Conservation (phyloP, 2,329 filamentous ascomycete species). For the Verticillium dahliae region DNA sequence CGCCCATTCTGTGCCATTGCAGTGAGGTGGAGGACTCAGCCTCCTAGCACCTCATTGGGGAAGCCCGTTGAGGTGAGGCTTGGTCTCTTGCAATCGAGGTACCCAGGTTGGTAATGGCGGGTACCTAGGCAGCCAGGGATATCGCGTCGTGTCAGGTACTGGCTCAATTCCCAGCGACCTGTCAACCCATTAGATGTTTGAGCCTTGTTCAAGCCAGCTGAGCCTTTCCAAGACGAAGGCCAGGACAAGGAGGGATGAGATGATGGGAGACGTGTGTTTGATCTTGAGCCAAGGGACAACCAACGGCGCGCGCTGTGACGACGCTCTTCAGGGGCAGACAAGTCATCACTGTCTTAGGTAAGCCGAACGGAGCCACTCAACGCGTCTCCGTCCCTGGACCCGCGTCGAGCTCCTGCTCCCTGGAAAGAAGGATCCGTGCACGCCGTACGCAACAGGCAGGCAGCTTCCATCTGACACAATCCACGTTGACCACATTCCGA, state of each 20-base stretch:
- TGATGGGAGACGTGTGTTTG: not conserved
- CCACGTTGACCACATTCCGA: not conserved
- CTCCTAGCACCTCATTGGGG: not conserved
- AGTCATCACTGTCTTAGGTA: not conserved
- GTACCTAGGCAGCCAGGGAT: not conserved
- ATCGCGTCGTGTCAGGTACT: not conserved
- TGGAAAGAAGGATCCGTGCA: not conserved
- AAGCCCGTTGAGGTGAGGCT: not conserved
- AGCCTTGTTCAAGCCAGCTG: not conserved
- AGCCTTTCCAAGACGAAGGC: not conserved
- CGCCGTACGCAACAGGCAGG: not conserved
- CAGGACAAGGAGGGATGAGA: not conserved
- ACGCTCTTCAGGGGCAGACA: not conserved
- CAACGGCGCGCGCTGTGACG: not conserved
- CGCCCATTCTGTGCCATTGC: conserved; percentile 23
- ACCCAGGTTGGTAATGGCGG: no score
- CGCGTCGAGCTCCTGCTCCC: conserved; percentile 10
- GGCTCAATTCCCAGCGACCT: not conserved
- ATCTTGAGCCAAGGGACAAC: not conserved
- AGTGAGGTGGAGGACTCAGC: not conserved
- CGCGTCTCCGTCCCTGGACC: conserved; percentile 1
- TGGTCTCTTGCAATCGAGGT: no score
- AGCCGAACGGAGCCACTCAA: not conserved
- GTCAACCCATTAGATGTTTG: not conserved
- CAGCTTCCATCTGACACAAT: not conserved